phyloP scores from a whole-genome alignment of 768 basidiomycete species.

The Amanita pseudoporphyria region DNA sequence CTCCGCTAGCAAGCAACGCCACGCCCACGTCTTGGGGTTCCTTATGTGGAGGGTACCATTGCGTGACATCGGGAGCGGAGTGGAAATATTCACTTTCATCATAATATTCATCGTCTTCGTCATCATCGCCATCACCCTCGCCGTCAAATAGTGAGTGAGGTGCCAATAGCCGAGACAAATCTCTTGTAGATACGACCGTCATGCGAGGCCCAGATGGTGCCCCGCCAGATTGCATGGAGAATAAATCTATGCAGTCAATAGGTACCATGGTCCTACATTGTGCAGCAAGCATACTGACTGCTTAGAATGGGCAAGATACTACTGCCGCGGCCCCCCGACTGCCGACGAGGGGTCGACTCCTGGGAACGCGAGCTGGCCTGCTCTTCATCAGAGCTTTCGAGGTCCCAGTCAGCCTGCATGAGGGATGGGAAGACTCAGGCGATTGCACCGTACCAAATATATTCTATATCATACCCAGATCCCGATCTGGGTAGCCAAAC shows the following conservation, averaged over 20 bases:
- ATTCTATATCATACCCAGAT: neutral
- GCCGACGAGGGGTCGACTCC: neutral
- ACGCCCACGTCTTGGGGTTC: constrained; percentile 58
- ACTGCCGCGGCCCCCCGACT: neutral
- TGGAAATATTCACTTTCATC: constrained; percentile 31
- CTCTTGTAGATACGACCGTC: constrained; percentile 21
- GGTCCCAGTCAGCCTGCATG: constrained; percentile 18
- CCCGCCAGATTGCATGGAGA: constrained; percentile 21
- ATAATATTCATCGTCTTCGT: constrained; percentile 24
- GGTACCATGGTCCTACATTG: neutral
- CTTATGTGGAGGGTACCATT: constrained; percentile 22
- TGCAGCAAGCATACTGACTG: constrained; percentile 13
- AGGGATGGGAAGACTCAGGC: neutral
- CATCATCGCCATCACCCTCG: constrained; percentile 12
- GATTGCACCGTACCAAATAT: neutral
- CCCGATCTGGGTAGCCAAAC: neutral
- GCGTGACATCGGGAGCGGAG: constrained; percentile 22
- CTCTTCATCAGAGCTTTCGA: constrained; percentile 13
- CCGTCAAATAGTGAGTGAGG: neutral
- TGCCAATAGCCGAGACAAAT: constrained; percentile 21
- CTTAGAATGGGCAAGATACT: constrained; percentile 19
- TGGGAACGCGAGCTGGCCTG: constrained; percentile 6
- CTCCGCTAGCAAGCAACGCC: constrained; percentile 61
- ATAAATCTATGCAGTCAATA: constrained; percentile 18
- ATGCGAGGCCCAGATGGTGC: constrained; percentile 12